A percentile compares a stretch with the other conserved stretches of the same genome.
These are phyloP conservation scores for Adiantum capillusveneris DNA, from an alignment of 75 land plant genomes.

Conservation along the genomic window DNA sequence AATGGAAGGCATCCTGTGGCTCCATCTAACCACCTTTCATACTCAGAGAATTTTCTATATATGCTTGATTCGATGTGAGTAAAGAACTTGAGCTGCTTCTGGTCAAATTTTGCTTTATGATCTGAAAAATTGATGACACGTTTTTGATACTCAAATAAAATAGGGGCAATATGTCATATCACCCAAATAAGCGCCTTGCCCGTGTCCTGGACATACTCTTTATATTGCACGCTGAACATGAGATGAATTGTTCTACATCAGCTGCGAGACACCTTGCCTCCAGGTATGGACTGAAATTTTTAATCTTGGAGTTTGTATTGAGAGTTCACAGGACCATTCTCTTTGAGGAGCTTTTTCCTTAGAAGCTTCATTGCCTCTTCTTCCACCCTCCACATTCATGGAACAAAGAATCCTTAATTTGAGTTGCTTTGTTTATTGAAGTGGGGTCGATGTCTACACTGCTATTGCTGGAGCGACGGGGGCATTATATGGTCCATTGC, in stretches of 20 bases:
- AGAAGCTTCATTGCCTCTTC: too few relatives aligned
- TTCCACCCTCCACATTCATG: too few relatives aligned
- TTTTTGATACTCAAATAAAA: too few relatives aligned
- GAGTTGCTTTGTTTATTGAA: conserved; percentile 14
- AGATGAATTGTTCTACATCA: conserved; percentile 99
- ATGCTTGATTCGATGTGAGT: conserved; percentile 96
- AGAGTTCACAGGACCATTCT: too few relatives aligned
- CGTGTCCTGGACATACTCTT: conserved; percentile 85
- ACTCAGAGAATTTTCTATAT: conserved; percentile 94
- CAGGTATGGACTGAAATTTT: conserved; percentile 53
- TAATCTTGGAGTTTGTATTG: too few relatives aligned
- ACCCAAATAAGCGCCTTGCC: conserved; percentile 94
- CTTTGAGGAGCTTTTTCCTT: too few relatives aligned
- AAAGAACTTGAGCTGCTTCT: too few relatives aligned
- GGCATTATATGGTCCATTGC: conserved; percentile 96
- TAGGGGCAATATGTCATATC: conserved; percentile 82
- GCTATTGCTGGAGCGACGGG: conserved; percentile 99
- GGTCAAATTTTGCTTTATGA: too few relatives aligned
- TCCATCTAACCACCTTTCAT: conserved; percentile 79
- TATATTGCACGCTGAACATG: conserved; percentile 97
- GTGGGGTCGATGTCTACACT: conserved; percentile 99
- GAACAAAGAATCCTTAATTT: too few relatives aligned
- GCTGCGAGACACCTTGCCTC: conserved; percentile 99
- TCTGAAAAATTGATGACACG: too few relatives aligned
- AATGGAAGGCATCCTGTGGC: conserved; percentile 85